Percentiles rank a stretch among this genome's conserved stretches.
Evolutionary conservation across 345 rosid species (phyloP).

Genomic region (Lenwebbia sp.): DNA sequence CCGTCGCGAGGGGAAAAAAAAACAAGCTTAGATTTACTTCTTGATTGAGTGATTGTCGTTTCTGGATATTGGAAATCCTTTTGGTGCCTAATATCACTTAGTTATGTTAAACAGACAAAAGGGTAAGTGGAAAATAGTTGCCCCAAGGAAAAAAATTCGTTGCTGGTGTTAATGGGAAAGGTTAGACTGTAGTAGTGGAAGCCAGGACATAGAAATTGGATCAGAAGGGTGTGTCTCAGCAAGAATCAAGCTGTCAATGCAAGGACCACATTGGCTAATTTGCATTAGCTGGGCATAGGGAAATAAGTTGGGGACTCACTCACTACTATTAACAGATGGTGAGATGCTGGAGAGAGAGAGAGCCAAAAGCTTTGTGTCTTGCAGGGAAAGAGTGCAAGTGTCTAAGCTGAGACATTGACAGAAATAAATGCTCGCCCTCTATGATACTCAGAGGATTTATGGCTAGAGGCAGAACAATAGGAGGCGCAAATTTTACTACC

Average conservation of each 20-base stretch:
- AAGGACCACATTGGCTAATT: not conserved
- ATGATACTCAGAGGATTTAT: not conserved
- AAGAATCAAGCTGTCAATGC: not conserved
- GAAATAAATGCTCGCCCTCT: not conserved
- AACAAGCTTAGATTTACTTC: not conserved
- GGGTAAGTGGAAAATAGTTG: not conserved
- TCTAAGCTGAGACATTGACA: not conserved
- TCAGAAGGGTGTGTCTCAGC: not conserved
- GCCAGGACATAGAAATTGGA: not conserved
- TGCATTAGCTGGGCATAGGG: not conserved
- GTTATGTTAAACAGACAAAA: not conserved
- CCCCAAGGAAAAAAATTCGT: not conserved
- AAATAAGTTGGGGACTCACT: not conserved
- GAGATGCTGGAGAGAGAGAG: not conserved
- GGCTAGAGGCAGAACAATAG: not conserved
- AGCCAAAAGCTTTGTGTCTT: not conserved
- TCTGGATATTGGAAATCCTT: not conserved
- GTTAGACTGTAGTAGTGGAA: not conserved
- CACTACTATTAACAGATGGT: not conserved
- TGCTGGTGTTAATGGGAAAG: not conserved
- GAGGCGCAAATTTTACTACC: not conserved
- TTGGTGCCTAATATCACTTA: not conserved
- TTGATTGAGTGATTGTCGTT: not conserved
- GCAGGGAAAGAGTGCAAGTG: not conserved
- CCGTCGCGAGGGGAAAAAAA: not conserved